Evolutionary conservation across 1,284 basidiomycete species (phyloP), one percentile per base, ranked within the genome.

Genomic region (Amylostereum chailletii): DNA sequence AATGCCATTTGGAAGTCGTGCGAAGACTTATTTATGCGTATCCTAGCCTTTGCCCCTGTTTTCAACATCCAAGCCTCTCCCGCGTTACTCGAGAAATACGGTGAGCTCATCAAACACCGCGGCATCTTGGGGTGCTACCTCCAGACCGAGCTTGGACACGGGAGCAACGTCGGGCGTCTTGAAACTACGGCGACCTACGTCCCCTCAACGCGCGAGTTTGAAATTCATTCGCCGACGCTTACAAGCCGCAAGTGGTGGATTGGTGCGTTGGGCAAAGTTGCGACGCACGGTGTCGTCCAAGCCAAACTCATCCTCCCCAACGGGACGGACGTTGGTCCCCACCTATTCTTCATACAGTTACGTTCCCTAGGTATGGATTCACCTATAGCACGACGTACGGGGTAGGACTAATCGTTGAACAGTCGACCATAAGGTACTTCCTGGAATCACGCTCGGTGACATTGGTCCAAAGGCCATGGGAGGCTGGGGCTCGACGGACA

Each of bases 161-260:
- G 89, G 3, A 81, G 82, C 0, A 86, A 87, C 57, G 82, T 90
- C 1, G 64, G 72, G 5, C 64, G 70, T 3, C 70, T 92, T 31
- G 89, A 92, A 65, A 91, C 90, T 0, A 89, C 83, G 0, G 86
- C 87, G 4, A 89, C 83, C 0, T 92, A 82, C 63, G 68, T 87
- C 34, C 75, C 78, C 0, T 72, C 74, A n/a, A 78, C 76, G 0
- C 68, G 77, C 51, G 80, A 86, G 58, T 91, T 91, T 55, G 79
- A 86, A 49, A 78, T 92, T 34, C 73, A 90, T 62, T 86, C 85
- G 0, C 88, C 89, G 0, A 84, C 83, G 0, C 60, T 89, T 42
- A 88, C 86, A 1, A 83, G 83, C 47, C 80, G 75, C 49, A 92
- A 92, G 62, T 92, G 89, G 88, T 92, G 89, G 89, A 77, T 86